Evolutionary conservation across 2,329 filamentous ascomycete genomes (phyloP), one percentile per base, ranked within the genome.

Genomic region (Colletotrichum musae): DNA sequence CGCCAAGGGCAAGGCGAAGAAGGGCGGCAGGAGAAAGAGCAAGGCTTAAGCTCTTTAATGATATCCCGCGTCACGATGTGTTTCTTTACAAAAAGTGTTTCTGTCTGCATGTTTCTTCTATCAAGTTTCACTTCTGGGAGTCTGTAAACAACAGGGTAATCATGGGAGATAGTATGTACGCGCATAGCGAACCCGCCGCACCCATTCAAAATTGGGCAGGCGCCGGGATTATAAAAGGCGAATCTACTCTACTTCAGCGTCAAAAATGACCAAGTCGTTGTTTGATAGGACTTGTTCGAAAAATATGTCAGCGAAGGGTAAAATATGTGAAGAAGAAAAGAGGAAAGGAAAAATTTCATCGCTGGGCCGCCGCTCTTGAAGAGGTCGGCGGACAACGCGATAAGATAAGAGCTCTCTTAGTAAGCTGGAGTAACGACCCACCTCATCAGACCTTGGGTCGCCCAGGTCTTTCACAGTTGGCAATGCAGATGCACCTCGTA

Each of bases 131-230:
- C 21, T 48, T 45, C 43, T 45, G 16, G 52, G 57, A 68, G 63
- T 58, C 45, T n/a, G 63, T 28, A 39, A 57, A 36, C 36, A 58
- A 47, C 56, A 56, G 57, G 13, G 51, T 48, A 45, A 52, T 66
- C 48, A 67, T 47, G 41, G 52, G 56, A 28, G 32, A 43, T 50
- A 39, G 51, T 28, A 86, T 89, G 86, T 89, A 78, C 83, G 87
- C 87, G 80, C 87, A 87, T 86, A 89, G 87, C 87, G 87, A 89
- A 89, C 86, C 87, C 83, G 82, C 80, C 79, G 81, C 83, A 82
- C 84, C 83, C 84, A 81, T 80, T 72, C 74, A 74, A 74, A 75
- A 74, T 75, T 76, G 76, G 83, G 84, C 81, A 82, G 80, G 82
- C 80, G 79, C 81, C 80, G 82, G 85, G 86, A 89, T 89, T 89